Evolutionary conservation across 768 basidiomycete species (phyloP).

Genomic region (Saitozyma podzolica): DNA sequence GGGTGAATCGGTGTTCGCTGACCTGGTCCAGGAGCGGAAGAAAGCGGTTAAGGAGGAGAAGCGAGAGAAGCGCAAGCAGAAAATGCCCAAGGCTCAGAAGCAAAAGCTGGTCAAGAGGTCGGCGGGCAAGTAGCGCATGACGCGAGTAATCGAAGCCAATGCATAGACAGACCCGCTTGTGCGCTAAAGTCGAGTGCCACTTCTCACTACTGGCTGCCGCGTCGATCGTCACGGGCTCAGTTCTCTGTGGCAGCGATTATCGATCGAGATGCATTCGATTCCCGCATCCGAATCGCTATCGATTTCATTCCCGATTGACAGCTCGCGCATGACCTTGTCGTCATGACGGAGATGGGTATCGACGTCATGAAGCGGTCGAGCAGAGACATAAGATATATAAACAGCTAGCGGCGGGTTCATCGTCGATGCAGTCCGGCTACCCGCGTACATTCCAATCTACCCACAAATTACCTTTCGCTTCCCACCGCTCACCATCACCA

Average conservation of each 20-base stretch:
- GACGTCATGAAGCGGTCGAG: not conserved
- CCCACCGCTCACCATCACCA: not conserved
- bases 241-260: no score
- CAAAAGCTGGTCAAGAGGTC: conserved; percentile 71
- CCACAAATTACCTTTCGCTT: not conserved
- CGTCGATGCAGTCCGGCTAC: not conserved
- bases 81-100: conserved; percentile 96
- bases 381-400: not conserved
- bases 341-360: no score
- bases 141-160: no score
- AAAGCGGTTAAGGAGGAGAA: conserved; percentile 82
- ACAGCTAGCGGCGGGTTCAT: not conserved
- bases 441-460: not conserved
- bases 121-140: not conserved
- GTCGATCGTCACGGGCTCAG: no score
- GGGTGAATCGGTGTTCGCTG: not conserved
- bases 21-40: conserved; percentile 73
- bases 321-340: no score
- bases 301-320: not conserved
- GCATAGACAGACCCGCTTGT: no score
- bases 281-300: not conserved
- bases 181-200: no score
- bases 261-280: no score
- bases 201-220: no score
- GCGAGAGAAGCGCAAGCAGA: conserved; percentile 81